These are phyloP conservation scores for Teunomyces kruisii DNA, from an alignment of 805 yeast species.

Conservation along the genomic window DNA sequence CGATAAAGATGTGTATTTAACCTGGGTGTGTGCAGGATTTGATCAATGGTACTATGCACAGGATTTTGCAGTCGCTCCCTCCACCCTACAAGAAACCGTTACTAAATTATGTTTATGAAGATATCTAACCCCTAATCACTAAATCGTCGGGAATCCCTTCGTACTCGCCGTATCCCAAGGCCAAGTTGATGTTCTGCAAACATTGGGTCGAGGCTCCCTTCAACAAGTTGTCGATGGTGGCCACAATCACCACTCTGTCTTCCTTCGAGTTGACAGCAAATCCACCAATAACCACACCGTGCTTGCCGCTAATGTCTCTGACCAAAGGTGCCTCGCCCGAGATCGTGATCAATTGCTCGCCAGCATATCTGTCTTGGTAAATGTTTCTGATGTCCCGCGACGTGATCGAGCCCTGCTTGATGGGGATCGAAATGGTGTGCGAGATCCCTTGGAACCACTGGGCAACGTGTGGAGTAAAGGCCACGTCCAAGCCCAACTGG, in stretches of 20 bases:
- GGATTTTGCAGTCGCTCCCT: background rate
- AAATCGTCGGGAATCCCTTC: conserved; percentile 87
- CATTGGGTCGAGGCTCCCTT: conserved; percentile 99
- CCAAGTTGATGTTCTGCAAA: conserved; percentile 90
- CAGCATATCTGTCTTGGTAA: conserved; percentile 84
- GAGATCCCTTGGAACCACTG: conserved; percentile 99
- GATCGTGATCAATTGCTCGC: conserved; percentile 80
- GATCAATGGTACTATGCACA: background rate
- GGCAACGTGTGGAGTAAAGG: conserved; percentile 96
- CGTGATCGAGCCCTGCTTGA: conserved; percentile 62
- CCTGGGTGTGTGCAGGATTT: too few species aligned
- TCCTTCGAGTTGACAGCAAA: conserved; percentile 88
- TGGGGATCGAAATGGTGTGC: conserved; percentile 87
- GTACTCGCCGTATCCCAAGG: conserved; percentile 87
- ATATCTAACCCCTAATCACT: conserved; percentile 45
- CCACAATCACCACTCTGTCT: conserved; percentile 90
- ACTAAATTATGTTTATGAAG: background rate
- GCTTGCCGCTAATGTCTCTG: conserved; percentile 87
- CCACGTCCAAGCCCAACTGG: conserved; percentile 75
- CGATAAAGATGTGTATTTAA: too few species aligned
- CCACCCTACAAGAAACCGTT: background rate
- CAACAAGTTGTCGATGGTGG: conserved; percentile 91
- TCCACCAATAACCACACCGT: conserved; percentile 93
- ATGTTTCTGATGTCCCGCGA: conserved; percentile 81
- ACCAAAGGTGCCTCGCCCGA: conserved; percentile 94